These are phyloP conservation scores for Casaregolazyma suthepensis DNA, from an alignment of 1,139 yeast species.

Conservation along the genomic window DNA sequence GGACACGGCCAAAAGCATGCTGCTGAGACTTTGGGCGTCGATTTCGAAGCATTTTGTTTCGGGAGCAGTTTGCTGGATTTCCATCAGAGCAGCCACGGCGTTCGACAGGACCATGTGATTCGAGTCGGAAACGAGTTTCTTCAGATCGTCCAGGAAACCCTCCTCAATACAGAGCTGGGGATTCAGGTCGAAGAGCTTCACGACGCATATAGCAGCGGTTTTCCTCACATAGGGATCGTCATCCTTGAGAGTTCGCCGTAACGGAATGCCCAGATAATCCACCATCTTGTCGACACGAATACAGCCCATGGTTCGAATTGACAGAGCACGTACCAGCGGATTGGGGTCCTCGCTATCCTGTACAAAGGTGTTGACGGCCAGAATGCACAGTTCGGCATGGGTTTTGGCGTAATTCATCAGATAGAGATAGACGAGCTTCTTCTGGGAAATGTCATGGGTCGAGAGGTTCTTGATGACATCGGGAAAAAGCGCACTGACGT, in stretches of 20 bases:
- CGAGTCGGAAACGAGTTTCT: conserved; percentile 70
- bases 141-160: conserved; percentile 71
- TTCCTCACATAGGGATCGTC: conserved; percentile 97
- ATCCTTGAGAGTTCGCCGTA: conserved; percentile 76
- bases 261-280: conserved; percentile 88
- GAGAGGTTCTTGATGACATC: conserved; percentile 96
- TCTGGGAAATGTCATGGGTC: conserved; percentile 93
- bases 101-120: conserved; percentile 95
- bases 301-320: conserved; percentile 98
- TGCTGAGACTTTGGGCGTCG: conserved; percentile 47
- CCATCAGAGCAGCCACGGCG: conserved; percentile 79
- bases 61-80: conserved; percentile 68
- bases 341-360: conserved; percentile 92
- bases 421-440: conserved; percentile 89
- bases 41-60: conserved; percentile 41
- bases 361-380: conserved; percentile 96
- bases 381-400: conserved; percentile 90
- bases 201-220: conserved; percentile 96
- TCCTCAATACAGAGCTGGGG: conserved; percentile 76
- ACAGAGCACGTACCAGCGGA: conserved; percentile 91
- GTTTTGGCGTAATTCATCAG: conserved; percentile 96
- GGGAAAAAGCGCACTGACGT: conserved; percentile 90
- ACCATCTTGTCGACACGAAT: conserved; percentile 92
- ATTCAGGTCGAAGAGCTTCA: conserved; percentile 85
- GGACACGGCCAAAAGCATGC: conserved; percentile 73